These are phyloP conservation scores for Thinopyrum elongatum DNA, from an alignment of 176 grass and related monocot genomes.

Conservation along the genomic window DNA sequence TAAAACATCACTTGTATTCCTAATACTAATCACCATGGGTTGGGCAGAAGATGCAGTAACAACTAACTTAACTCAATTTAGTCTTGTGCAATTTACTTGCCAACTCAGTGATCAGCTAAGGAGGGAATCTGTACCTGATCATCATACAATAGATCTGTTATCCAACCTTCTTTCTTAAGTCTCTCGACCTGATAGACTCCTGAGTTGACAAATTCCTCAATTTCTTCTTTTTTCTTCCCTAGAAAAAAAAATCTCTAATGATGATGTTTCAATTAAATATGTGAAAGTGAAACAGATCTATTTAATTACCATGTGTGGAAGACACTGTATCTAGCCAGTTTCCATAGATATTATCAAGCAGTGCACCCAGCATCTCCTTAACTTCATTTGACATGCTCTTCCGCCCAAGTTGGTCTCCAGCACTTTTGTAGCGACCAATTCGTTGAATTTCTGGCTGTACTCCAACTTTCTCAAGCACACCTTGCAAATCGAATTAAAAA, in stretches of 20 bases:
- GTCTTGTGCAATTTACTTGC: conserved; percentile 4
- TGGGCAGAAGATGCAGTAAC: neutral
- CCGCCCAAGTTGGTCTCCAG: conserved; percentile 68
- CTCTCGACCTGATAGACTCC: conserved; percentile 94
- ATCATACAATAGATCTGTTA: conserved; percentile 94
- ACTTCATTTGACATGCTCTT: conserved; percentile 92
- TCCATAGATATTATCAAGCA: conserved; percentile 91
- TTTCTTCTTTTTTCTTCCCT: conserved; percentile 95
- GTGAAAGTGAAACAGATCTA: conserved; percentile 37
- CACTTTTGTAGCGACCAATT: conserved; percentile 92
- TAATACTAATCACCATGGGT: neutral
- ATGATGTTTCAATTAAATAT: conserved; percentile 17
- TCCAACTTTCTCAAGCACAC: conserved; percentile 88
- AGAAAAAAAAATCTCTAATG: conserved; percentile 33
- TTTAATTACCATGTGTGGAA: conserved; percentile 55
- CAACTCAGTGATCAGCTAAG: conserved; percentile 20
- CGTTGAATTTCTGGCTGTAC: conserved; percentile 86
- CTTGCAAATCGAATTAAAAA: conserved; percentile 31
- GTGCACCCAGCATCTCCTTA: conserved; percentile 71
- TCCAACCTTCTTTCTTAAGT: conserved; percentile 97
- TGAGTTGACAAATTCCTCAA: conserved; percentile 83
- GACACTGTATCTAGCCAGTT: conserved; percentile 97
- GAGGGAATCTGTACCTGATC: conserved; percentile 73
- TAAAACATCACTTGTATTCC: neutral
- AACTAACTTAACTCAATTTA: neutral